Percentiles rank a stretch among this genome's conserved stretches.
phyloP scores from a whole-genome alignment of 495 filamentous ascomycete genomes.

The Mycothermus thermophilus region DNA sequence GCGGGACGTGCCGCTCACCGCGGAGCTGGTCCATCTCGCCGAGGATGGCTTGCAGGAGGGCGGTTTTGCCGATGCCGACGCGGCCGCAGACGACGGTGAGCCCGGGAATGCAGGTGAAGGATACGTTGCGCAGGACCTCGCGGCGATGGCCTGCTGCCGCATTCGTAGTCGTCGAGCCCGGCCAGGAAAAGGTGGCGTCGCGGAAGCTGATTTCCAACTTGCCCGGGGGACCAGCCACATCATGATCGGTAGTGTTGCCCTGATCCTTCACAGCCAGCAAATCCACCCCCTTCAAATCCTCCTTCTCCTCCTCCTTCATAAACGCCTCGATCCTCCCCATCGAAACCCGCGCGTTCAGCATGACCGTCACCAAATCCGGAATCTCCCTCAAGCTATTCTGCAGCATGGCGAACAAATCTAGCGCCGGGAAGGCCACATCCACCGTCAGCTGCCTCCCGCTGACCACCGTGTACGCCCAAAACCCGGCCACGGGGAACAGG shows the following conservation, averaged over 20 bases:
- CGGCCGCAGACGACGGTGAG: constrained; percentile 53
- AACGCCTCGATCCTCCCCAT: constrained; percentile 69
- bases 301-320: constrained; percentile 71
- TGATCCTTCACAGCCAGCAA: constrained; percentile 5
- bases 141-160: too few relatives aligned
- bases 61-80: constrained; percentile 70
- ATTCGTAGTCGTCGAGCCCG: constrained; percentile 44
- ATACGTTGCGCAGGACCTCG: constrained; percentile 49
- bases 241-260: not conserved
- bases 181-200: constrained; percentile 64
- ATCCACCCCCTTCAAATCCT: constrained; percentile 24
- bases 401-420: constrained; percentile 63
- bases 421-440: constrained; percentile 68
- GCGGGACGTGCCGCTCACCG: constrained; percentile 46
- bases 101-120: constrained; percentile 45
- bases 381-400: constrained; percentile 55
- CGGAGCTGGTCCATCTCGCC: constrained; percentile 58
- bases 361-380: constrained; percentile 51
- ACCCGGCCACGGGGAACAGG: constrained; percentile 62
- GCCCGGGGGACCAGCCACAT: constrained; percentile 3
- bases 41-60: constrained; percentile 61
- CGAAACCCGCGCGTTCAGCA: constrained; percentile 63
- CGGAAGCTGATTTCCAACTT: constrained; percentile 36
- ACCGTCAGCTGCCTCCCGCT: constrained; percentile 50
- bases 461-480: constrained; percentile 62